Conservation (phyloP, 2,329 filamentous ascomycete genomes). For the Endoconidiophora polonica region DNA sequence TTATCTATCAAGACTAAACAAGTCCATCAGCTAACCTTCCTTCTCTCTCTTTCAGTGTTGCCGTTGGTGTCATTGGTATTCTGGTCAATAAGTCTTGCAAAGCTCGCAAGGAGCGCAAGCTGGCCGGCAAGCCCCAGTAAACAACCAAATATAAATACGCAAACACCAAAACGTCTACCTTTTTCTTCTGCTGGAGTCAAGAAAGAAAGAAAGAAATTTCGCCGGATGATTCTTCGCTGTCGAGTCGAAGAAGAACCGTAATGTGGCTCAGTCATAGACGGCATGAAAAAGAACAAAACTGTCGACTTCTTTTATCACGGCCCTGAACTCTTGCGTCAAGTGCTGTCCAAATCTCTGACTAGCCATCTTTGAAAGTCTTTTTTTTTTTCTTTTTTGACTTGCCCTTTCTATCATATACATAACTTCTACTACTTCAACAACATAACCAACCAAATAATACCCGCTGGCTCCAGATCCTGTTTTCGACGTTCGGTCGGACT, state of each 20-base stretch:
- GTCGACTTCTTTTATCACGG: background rate
- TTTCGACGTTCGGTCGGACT: too few relatives aligned
- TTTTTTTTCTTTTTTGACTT: background rate
- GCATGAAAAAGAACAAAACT: background rate
- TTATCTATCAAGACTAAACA: background rate
- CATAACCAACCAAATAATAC: too few relatives aligned
- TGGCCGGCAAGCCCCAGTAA: slow-evolving; percentile 10
- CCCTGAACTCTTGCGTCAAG: background rate
- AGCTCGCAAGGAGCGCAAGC: slow-evolving; percentile 21
- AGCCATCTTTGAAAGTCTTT: background rate
- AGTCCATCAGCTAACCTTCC: slow-evolving; percentile 11
- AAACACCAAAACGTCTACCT: background rate
- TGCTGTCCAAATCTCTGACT: background rate
- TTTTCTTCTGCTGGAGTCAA: background rate
- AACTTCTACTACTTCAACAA: too few relatives aligned
- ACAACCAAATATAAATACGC: background rate
- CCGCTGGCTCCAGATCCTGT: too few relatives aligned
- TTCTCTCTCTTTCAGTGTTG: slow-evolving; percentile 18
- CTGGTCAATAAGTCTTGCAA: slow-evolving; percentile 20
- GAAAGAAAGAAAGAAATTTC: background rate
- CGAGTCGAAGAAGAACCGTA: background rate
- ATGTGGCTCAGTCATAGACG: background rate
- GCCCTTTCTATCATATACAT: background rate
- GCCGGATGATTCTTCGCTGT: background rate
- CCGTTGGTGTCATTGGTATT: slow-evolving; percentile 19